Base-by-base conservation (phyloP, 169 alveolate species). In the Cryptosporidium viatorum region DNA sequence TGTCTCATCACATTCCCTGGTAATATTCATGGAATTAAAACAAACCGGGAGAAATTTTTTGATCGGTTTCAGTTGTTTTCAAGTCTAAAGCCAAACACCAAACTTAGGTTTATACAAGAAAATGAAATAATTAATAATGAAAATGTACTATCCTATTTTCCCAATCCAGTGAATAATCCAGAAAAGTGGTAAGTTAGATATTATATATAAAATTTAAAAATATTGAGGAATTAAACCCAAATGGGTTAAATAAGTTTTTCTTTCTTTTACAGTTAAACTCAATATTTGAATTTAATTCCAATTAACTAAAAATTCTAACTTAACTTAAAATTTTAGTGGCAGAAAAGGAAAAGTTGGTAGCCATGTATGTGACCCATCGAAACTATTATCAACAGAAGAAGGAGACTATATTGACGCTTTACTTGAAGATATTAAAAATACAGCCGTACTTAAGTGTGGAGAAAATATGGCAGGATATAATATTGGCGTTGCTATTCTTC, bases 371-470 rank as follows among this genome's bases (percentile, higher is more conserved):
- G 89, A 80, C 59, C 89, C 89, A 23, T 37, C 37, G 21, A 80
- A 43, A 26, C 16, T 80, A 23, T 31, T 80, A 1, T 80, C 89
- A 9, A 50, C 21, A 33, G 89, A 80, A 65, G 89, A 80, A 41
- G 89, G 80, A 18, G 89, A 80, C 52, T 80, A 59, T 26, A 80
- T 80, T 65, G 89, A 80, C 33, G 43, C 89, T 41, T 41, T 80
- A 37, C 16, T 80, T 6, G 80, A 80, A 45, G 89, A 80, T 62
- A 80, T 80, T 2, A 37, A 29, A 18, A 65, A 65, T 7, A 65
- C 71, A 60, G 37, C 60, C 1, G 52, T 50, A 29, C 33, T 41
- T 41, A 80, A 80, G 23, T 80, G 89, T 65, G 89, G 89, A 1
- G 65, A 67, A 33, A 31, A 23, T 16, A 59, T 26, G 73, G 37